Conservation (phyloP, 2,329 filamentous ascomycete species). For the Colletotrichum cuscutae region DNA sequence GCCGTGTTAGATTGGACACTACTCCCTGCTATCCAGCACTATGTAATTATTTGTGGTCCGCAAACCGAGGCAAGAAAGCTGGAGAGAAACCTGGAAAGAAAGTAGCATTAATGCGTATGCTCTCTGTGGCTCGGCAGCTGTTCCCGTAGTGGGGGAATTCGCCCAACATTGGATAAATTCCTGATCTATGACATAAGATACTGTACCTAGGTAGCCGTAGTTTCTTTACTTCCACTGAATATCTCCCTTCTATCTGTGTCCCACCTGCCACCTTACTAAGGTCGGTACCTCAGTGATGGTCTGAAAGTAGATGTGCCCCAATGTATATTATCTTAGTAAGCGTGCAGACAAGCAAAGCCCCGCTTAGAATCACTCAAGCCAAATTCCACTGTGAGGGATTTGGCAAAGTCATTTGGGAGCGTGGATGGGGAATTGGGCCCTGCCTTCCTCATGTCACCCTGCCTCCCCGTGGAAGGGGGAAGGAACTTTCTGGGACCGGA, state of each 20-base stretch:
- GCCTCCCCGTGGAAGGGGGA: slow-evolving; percentile 17
- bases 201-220: background rate
- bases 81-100: background rate
- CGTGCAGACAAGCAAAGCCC: background rate
- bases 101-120: background rate
- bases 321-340: slow-evolving; percentile 18
- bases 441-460: slow-evolving; percentile 7
- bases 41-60: background rate
- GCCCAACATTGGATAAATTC: background rate
- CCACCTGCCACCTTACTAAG: background rate
- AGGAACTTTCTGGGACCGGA: slow-evolving; percentile 15
- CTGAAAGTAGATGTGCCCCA: no score
- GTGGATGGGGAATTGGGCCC: background rate
- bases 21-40: background rate
- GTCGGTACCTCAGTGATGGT: no score
- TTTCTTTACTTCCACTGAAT: background rate
- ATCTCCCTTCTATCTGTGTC: background rate
- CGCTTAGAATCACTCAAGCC: background rate
- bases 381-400: slow-evolving; percentile 10
- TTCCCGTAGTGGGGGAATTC: slow-evolving; percentile 12
- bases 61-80: background rate
- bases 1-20: background rate
- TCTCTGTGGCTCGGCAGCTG: slow-evolving; percentile 8
- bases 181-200: background rate
- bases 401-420: background rate